Evolutionary conservation across 2,329 filamentous ascomycete species (phyloP).

Genomic region (Arthrobotrys sphaeroides): DNA sequence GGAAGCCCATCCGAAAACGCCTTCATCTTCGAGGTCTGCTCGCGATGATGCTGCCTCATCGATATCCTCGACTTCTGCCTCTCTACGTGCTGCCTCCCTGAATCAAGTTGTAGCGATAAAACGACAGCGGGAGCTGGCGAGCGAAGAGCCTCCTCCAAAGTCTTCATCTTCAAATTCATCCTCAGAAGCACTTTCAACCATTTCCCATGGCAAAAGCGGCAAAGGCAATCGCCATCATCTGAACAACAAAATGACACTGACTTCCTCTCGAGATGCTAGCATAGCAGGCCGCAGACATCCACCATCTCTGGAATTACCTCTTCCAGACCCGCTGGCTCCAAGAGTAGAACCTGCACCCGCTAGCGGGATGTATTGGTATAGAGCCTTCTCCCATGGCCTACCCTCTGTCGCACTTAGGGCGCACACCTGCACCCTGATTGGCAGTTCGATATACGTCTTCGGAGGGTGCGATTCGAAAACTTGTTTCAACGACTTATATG

Average conservation of each 20-base stretch:
- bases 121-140: conserved; percentile 36
- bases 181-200: conserved; percentile 45
- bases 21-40: conserved; percentile 48
- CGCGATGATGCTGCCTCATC: conserved; percentile 49
- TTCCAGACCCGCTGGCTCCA: conserved; percentile 62
- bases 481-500: conserved; percentile 76
- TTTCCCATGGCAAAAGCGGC: conserved; percentile 32
- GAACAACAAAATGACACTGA: conserved; percentile 48
- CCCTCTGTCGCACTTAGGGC: conserved; percentile 71
- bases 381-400: conserved; percentile 71
- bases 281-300: conserved; percentile 54
- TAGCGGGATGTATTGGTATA: conserved; percentile 78
- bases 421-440: conserved; percentile 73
- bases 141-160: conserved; percentile 45
- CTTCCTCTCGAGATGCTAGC: conserved; percentile 47
- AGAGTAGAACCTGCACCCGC: conserved; percentile 72
- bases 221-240: conserved; percentile 27
- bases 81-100: conserved; percentile 47
- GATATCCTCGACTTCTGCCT: conserved; percentile 51
- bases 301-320: conserved; percentile 56
- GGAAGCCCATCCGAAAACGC: conserved; percentile 32
- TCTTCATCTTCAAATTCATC: conserved; percentile 53
- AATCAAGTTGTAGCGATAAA: conserved; percentile 52
- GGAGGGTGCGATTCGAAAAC: conserved; percentile 73
- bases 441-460: conserved; percentile 74